Conservation (phyloP, 1,139 yeast species). For the Saccharomyces hybrid region DNA sequence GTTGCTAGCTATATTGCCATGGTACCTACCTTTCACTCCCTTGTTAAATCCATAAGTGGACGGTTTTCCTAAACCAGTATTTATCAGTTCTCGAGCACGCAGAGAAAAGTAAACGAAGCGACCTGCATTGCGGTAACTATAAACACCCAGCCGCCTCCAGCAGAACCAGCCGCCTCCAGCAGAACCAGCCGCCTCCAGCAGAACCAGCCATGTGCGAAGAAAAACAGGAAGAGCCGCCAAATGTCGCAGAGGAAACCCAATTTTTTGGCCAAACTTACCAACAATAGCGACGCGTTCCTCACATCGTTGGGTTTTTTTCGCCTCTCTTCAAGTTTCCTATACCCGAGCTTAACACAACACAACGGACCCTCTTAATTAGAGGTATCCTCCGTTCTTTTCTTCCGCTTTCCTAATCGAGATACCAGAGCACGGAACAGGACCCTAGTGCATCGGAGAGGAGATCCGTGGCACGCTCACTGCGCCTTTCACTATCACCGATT, state of each 20-base stretch:
- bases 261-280: not conserved
- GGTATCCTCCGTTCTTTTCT: not conserved
- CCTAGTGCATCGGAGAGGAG: not conserved
- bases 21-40: not conserved
- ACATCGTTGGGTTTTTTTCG: not conserved
- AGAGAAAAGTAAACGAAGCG: not conserved
- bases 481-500: not conserved
- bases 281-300: not conserved
- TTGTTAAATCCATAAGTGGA: not conserved
- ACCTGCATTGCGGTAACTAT: not conserved
- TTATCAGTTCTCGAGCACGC: not conserved
- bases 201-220: not conserved
- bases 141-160: not conserved
- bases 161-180: not conserved
- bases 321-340: not conserved
- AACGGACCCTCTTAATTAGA: not conserved
- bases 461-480: not conserved
- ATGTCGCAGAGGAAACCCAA: not conserved
- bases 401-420: not conserved
- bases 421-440: not conserved
- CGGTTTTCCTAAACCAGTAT: not conserved
- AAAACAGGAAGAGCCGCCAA: not conserved
- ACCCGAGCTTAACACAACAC: not conserved
- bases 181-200: not conserved
- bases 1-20: not conserved